Percentiles rank a stretch among this genome's conserved stretches.
These are phyloP conservation scores for Lotmaria passim DNA, from an alignment of 208 protist genomes.

Conservation along the genomic window DNA sequence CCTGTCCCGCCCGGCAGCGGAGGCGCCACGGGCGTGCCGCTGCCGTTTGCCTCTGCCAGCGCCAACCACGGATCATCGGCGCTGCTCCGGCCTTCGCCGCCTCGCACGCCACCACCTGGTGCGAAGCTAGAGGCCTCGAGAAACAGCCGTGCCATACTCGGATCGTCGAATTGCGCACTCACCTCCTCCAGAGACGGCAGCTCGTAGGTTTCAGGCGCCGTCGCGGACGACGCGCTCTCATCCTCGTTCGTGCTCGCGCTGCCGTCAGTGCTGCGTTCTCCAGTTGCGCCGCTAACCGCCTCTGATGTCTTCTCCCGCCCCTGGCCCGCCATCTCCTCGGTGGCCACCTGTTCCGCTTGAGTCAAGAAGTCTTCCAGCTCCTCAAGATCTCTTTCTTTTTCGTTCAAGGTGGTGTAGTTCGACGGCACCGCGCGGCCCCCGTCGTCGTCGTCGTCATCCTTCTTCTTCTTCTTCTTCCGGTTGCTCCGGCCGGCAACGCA, in stretches of 20 bases:
- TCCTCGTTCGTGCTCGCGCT: constrained; percentile 8
- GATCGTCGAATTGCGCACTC: constrained; percentile 79
- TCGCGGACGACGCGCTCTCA: constrained; percentile 18
- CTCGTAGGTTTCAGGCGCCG: constrained; percentile 38
- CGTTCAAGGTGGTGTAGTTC: constrained; percentile 38
- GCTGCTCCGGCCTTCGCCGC: constrained; percentile 7
- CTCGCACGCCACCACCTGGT: constrained; percentile 27
- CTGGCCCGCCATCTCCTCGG: neutral
- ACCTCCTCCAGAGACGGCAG: constrained; percentile 86
- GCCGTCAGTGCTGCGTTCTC: no score
- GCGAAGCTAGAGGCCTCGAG: constrained; percentile 67
- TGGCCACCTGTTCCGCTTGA: neutral
- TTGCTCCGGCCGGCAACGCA: neutral
- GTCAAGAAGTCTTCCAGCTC: constrained; percentile 55
- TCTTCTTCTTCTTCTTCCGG: constrained; percentile 19
- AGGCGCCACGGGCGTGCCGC: constrained; percentile 4
- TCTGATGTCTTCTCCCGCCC: neutral
- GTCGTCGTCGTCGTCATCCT: neutral
- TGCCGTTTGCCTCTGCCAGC: constrained; percentile 18
- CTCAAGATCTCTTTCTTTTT: constrained; percentile 53
- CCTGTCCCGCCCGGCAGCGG: constrained; percentile 1
- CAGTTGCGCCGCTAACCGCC: no score
- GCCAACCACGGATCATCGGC: constrained; percentile 12
- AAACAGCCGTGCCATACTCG: constrained; percentile 83
- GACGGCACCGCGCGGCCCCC: neutral